A percentile compares a stretch with the other conserved stretches of the same genome.
These are phyloP conservation scores for Hysterangium stoloniferum DNA, from an alignment of 768 basidiomycete genomes.

Conservation along the genomic window DNA sequence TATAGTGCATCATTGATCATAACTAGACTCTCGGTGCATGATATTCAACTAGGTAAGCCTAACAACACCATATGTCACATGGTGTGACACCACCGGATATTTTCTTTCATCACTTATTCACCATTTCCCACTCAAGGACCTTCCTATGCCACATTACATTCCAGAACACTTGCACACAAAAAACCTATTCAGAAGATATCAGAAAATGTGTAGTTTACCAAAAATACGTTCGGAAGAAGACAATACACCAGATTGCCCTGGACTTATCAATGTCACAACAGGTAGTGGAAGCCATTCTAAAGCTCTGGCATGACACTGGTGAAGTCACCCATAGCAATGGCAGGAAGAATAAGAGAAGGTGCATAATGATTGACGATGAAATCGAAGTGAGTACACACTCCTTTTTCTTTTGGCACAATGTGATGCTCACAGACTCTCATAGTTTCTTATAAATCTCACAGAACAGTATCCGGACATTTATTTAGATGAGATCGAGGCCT, in stretches of 20 bases:
- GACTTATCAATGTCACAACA: neutral
- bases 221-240: neutral
- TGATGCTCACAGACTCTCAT: neutral
- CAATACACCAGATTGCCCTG: neutral
- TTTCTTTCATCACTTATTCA: too few relatives aligned
- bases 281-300: neutral
- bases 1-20: too few relatives aligned
- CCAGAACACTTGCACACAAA: too few relatives aligned
- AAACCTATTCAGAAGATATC: neutral
- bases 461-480: constrained; percentile 19
- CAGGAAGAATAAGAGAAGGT: neutral
- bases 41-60: too few relatives aligned
- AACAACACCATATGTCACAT: too few relatives aligned
- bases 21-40: too few relatives aligned
- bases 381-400: neutral
- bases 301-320: neutral
- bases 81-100: too few relatives aligned
- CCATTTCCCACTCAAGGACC: too few relatives aligned
- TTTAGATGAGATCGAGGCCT: constrained; percentile 17
- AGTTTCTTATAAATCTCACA: constrained; percentile 17
- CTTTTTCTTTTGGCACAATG: neutral
- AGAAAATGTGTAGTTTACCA: neutral
- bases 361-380: neutral
- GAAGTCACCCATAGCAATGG: neutral
- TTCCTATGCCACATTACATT: too few relatives aligned